phyloP scores from a whole-genome alignment of 345 rosid species.

The Hibiscus syriacus region DNA sequence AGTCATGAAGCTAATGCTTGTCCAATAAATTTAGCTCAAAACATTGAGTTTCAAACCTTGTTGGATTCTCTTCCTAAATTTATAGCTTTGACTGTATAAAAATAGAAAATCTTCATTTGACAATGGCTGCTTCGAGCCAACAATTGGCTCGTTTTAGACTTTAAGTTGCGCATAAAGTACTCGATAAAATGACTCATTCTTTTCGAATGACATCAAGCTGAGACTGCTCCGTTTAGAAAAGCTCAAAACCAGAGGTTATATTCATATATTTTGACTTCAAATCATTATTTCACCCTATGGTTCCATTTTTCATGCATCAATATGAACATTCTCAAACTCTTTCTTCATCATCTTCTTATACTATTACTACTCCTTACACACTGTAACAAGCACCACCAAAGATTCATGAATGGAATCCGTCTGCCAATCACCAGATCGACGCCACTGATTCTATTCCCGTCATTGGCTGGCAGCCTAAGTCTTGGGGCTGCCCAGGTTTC shows the following conservation, averaged over 20 bases:
- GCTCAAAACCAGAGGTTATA: background rate
- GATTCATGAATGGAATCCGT: background rate
- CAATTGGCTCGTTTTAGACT: too few species aligned
- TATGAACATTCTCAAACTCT: background rate
- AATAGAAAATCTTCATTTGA: too few species aligned
- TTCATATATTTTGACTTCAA: background rate
- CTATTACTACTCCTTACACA: background rate
- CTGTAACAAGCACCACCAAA: background rate
- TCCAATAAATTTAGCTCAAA: too few species aligned
- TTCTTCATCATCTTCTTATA: background rate
- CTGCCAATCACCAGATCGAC: background rate
- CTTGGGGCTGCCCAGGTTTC: constrained; percentile 11
- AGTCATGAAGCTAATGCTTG: too few species aligned
- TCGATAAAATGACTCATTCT: background rate
- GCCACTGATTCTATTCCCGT: background rate
- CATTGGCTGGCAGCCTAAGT: background rate
- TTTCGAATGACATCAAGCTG: background rate
- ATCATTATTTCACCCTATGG: too few species aligned
- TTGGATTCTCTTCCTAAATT: too few species aligned
- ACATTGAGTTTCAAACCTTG: too few species aligned
- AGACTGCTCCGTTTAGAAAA: background rate
- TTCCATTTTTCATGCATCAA: background rate
- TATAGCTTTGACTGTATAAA: too few species aligned
- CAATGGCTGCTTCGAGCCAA: background rate
- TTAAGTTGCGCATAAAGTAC: too few species aligned